A percentile compares a stretch with the other conserved stretches of the same genome.
Conservation (phyloP, 306 rosid genomes). For the Quercus variabilis region DNA sequence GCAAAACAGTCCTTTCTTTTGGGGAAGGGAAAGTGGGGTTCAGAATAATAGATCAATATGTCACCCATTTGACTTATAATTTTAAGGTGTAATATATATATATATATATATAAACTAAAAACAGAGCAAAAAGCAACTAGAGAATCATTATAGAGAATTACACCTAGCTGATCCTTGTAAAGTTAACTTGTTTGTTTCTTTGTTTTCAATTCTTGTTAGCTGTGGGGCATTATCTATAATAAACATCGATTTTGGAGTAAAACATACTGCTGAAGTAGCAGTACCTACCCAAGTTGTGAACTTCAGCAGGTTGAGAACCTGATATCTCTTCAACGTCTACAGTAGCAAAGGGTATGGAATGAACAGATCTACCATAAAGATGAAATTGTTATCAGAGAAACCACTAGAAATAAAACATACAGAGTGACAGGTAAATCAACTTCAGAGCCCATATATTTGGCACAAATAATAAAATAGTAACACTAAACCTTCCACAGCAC, state of each 20-base stretch:
- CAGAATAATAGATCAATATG: not conserved
- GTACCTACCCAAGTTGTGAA: conserved; percentile 72
- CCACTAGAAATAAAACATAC: not conserved
- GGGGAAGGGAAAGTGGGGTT: not conserved
- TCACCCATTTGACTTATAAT: not conserved
- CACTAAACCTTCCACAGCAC: not conserved
- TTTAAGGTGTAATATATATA: not conserved
- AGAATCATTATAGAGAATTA: not conserved
- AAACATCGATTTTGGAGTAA: not conserved
- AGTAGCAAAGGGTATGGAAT: conserved; percentile 60
- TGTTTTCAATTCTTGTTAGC: not conserved
- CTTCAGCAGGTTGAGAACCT: conserved; percentile 84
- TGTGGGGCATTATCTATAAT: not conserved
- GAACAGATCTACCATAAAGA: conserved; percentile 47
- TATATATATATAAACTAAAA: not conserved
- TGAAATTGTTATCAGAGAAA: not conserved
- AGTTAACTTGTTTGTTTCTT: not conserved
- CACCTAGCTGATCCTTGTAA: not conserved
- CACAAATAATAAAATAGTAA: not conserved
- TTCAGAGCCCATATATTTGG: not conserved
- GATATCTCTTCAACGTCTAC: conserved; percentile 77
- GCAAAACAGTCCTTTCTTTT: not conserved
- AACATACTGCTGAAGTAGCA: not conserved
- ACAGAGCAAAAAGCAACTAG: not conserved
- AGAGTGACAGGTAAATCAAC: not conserved